phyloP scores from a whole-genome alignment of 2,329 filamentous ascomycete species.

The Hymenoscyphus scutula region DNA sequence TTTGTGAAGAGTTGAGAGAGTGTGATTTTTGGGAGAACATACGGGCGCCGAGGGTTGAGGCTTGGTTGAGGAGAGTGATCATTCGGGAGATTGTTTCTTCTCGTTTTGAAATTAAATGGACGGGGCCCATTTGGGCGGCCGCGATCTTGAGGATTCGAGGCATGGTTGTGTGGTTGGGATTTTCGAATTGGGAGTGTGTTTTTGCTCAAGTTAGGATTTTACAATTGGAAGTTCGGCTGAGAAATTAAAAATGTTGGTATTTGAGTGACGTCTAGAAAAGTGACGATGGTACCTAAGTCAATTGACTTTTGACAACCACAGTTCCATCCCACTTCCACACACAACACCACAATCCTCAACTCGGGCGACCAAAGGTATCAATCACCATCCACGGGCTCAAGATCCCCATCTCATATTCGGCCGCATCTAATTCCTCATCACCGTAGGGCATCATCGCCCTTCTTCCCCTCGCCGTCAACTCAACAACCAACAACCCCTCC shows the following conservation, averaged over 20 bases:
- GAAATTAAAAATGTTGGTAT: background rate
- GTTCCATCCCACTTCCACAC: background rate
- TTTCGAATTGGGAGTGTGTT: background rate
- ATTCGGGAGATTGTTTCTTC: slow-evolving; percentile 47
- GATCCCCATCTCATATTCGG: background rate
- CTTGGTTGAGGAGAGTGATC: slow-evolving; percentile 47
- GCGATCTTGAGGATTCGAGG: slow-evolving; percentile 46
- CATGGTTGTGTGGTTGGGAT: slow-evolving; percentile 37
- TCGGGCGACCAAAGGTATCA: background rate
- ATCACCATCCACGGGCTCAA: background rate
- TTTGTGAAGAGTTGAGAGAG: too few species aligned
- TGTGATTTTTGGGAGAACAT: too few species aligned
- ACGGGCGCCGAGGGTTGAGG: slow-evolving; percentile 42
- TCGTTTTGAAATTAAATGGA: slow-evolving; percentile 43
- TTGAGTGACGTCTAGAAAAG: background rate
- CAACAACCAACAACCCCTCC: background rate
- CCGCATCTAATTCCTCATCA: background rate
- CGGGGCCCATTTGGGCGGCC: slow-evolving; percentile 52
- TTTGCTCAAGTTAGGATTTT: background rate
- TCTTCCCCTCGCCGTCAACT: background rate
- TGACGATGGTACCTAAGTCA: background rate
- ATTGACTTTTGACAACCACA: background rate
- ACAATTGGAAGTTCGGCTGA: background rate
- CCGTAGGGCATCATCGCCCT: background rate
- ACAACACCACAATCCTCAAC: background rate